These are phyloP conservation scores for Aspergillus mulundensis DNA, from an alignment of 495 filamentous ascomycete species.

Conservation along the genomic window DNA sequence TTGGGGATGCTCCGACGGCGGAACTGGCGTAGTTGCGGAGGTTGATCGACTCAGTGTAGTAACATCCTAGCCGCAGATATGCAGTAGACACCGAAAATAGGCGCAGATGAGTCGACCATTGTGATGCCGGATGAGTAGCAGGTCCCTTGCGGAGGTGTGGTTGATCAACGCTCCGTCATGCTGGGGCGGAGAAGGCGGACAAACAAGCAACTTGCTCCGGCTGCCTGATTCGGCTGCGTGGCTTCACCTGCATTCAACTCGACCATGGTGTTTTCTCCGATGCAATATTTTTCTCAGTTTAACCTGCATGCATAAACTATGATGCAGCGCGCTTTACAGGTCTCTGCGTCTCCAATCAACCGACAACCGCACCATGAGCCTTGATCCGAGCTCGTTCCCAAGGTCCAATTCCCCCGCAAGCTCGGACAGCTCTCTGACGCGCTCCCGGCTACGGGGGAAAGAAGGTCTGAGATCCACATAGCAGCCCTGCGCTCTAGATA, in stretches of 20 bases:
- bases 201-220: conserved; percentile 1
- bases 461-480: conserved; percentile 37
- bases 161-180: background rate
- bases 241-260: conserved; percentile 15
- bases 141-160: background rate
- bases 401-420: conserved; percentile 71
- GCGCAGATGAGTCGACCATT: background rate
- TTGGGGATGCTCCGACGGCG: background rate
- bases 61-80: conserved; percentile 4
- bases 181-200: conserved; percentile 12
- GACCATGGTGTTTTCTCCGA: conserved; percentile 19
- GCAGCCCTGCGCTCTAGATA: background rate
- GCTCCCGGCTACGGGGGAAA: conserved; percentile 50
- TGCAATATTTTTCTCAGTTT: conserved; percentile 13
- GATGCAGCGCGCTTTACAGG: conserved; percentile 29
- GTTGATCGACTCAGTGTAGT: background rate
- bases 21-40: background rate
- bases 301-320: conserved; percentile 33
- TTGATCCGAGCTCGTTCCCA: conserved; percentile 61
- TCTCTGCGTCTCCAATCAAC: conserved; percentile 21
- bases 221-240: conserved; percentile 31
- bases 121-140: background rate
- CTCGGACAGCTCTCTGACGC: conserved; percentile 70
- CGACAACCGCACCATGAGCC: conserved; percentile 57
- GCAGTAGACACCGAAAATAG: background rate